phyloP scores from a whole-genome alignment of 257 asterid genomes.

The Forsythia suspensa region DNA sequence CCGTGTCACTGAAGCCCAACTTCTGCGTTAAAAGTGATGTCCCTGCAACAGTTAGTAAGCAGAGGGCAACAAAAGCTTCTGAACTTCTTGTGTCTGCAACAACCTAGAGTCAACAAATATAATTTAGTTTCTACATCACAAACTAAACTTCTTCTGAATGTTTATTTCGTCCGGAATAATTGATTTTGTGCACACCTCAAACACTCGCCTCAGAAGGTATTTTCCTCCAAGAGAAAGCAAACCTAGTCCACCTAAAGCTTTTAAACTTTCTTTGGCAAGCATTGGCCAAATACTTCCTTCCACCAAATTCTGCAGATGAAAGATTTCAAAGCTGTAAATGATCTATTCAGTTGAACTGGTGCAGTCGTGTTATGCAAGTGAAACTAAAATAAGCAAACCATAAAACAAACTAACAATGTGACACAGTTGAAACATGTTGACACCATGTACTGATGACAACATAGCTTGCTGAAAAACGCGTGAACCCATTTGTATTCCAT shows the following conservation, averaged over 20 bases:
- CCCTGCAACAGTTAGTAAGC: conserved; percentile 97
- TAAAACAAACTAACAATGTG: not conserved
- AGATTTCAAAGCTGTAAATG: conserved; percentile 25
- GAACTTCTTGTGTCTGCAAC: conserved; percentile 97
- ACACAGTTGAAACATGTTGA: not conserved
- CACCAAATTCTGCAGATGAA: conserved; percentile 64
- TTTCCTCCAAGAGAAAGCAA: conserved; percentile 96
- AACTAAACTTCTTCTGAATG: conserved; percentile 1
- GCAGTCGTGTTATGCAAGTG: not conserved
- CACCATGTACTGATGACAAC: not conserved
- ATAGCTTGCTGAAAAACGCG: not conserved
- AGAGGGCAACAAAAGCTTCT: conserved; percentile 97
- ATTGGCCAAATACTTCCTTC: conserved; percentile 87
- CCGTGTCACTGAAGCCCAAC: conserved; percentile 99
- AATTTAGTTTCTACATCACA: conserved; percentile 20
- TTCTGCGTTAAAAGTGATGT: conserved; percentile 92
- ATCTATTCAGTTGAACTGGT: not conserved
- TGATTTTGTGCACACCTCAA: conserved; percentile 63
- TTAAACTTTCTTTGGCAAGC: conserved; percentile 89
- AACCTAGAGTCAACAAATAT: conserved; percentile 57
- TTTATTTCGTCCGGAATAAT: conserved; percentile 16
- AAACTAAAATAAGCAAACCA: not conserved
- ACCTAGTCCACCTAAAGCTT: conserved; percentile 90
- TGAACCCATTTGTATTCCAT: not conserved
- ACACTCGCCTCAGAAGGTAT: conserved; percentile 77